Base-by-base conservation (phyloP, 1,139 yeast genomes). In the Kodamaea sp. region DNA sequence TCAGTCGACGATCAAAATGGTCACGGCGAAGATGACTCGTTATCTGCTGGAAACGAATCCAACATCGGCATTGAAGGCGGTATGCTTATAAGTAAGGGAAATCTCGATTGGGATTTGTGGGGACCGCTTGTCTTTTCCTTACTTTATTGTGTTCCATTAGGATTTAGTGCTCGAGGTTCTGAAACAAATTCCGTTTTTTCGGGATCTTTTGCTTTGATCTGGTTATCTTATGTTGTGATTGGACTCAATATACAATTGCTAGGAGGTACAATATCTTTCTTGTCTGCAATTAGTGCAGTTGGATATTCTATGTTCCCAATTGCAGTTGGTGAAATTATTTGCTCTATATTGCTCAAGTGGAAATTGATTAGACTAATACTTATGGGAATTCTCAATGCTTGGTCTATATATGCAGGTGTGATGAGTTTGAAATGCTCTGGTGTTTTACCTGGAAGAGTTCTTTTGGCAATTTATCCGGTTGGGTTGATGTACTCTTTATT, bases 251-350 rank as follows among this genome's bases (percentile, higher is more conserved):
- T 84, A 48, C 90, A 86, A 57, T 69, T 87, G 32, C 68, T 87
- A 27, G 89, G 90, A 7, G 89, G 90, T 5, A 71, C 79, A 31
- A 78, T 83, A 29, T 77, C 84, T 2, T 84, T 84, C 51, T 78
- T 87, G 68, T 85, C 85, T 40, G 90, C 95, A 24, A 69, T 87
- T 40, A 81, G 89, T 52, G 86, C 90, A 24, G 75, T 86, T 2
- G 94, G 95, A 1, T 87, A 87, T 63, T 81, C 90, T 11, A 63
- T 85, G 58, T 86, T 87, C 60, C 96, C 96, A 2, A 69, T 87
- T 30, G 76, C 83, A 4, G 52, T 83, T 7, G 87, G 89, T 0
- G 81, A 84, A 5, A 40, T 80, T 5, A 45, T 81, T n/a, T 74
- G 86, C 34, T 66, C 82, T 6, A 67, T 83, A 40, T 63, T 84